Conservation (phyloP, 306 rosid genomes). For the Prunus fruticosa region DNA sequence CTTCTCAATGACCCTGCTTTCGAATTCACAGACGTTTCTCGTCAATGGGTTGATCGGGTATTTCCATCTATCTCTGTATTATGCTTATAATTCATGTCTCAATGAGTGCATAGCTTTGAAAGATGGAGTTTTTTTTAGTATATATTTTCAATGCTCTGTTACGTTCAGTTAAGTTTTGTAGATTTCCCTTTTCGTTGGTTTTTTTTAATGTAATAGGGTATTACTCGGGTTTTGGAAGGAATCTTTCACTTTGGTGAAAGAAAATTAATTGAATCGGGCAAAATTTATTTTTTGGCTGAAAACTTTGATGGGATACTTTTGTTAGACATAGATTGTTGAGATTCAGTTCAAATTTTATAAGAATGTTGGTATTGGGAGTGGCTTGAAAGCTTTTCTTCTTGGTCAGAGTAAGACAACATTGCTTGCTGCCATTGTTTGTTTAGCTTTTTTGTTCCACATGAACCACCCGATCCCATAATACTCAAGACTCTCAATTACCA, state of each 20-base stretch:
- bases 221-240: neutral
- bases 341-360: neutral
- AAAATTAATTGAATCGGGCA: neutral
- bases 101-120: neutral
- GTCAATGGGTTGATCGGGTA: conserved; percentile 49
- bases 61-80: neutral
- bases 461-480: neutral
- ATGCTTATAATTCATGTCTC: neutral
- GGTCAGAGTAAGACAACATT: neutral
- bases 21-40: conserved; percentile 46
- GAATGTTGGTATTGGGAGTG: neutral
- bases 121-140: neutral
- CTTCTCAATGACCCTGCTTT: conserved; percentile 48
- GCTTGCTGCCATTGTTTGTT: neutral
- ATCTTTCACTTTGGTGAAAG: neutral
- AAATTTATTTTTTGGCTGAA: neutral
- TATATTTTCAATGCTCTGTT: neutral
- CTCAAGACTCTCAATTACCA: neutral
- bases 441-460: neutral
- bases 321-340: neutral
- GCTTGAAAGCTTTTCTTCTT: neutral
- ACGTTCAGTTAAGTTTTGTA: neutral
- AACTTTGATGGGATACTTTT: neutral
- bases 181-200: no score
- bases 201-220: neutral